A percentile compares a stretch with the other conserved stretches of the same genome.
Conservation (phyloP, 441 rosid species). For the Euphorbia neoarborescens region DNA sequence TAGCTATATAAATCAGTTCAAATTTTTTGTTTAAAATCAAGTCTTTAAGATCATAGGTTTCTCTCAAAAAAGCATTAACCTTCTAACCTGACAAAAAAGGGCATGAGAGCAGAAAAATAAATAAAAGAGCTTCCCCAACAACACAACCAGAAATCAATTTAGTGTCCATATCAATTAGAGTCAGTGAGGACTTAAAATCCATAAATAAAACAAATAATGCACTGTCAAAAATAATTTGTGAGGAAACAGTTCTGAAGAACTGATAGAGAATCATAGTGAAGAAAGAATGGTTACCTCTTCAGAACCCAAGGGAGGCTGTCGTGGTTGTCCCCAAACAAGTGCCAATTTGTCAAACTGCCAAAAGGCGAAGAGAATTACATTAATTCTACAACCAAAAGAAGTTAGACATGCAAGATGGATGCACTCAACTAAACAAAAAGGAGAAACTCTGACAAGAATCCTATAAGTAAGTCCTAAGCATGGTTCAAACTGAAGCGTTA, state of each 20-base stretch:
- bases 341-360: slow-evolving; percentile 71
- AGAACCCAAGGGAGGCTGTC: slow-evolving; percentile 64
- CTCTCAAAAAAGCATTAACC: too few species aligned
- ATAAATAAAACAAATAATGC: background rate
- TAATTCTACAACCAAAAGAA: slow-evolving; percentile 8
- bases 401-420: background rate
- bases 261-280: slow-evolving; percentile 12
- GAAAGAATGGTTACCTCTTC: slow-evolving; percentile 51
- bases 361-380: slow-evolving; percentile 19
- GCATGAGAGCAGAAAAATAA: too few species aligned
- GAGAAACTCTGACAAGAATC: background rate
- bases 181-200: background rate
- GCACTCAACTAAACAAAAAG: background rate
- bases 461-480: background rate
- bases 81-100: too few species aligned
- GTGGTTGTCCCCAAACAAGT: slow-evolving; percentile 88
- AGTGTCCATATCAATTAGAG: background rate
- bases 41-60: too few species aligned
- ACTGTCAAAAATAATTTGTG: background rate
- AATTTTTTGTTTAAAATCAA: too few species aligned
- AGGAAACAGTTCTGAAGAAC: background rate
- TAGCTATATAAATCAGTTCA: too few species aligned
- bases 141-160: background rate
- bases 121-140: too few species aligned
- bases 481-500: background rate